Percentiles rank a stretch among this genome's conserved stretches.
phyloP scores from a whole-genome alignment of 108 stramenopile genomes.

The Fistulifera pelliculosa region DNA sequence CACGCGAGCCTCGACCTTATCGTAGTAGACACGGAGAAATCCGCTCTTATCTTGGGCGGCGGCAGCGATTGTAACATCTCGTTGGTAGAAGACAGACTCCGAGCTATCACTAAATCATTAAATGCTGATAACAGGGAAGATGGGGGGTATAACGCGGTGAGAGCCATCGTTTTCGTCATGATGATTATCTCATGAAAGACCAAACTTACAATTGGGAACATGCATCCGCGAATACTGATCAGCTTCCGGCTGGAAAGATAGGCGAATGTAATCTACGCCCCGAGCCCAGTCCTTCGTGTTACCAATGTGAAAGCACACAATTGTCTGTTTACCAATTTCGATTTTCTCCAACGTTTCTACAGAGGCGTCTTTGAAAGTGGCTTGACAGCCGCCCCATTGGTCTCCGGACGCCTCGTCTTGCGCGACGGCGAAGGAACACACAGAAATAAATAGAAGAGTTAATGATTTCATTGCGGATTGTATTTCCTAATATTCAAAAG shows the following conservation, averaged over 20 bases:
- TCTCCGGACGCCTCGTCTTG: background rate
- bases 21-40: constrained; percentile 55
- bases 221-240: constrained; percentile 45
- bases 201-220: constrained; percentile 31
- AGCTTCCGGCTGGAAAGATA: constrained; percentile 27
- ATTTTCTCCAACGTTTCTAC: background rate
- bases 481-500: no score
- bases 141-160: background rate
- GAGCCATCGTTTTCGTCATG: background rate
- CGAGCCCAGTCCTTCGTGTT: constrained; percentile 5
- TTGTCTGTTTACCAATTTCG: constrained; percentile 5
- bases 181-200: no score
- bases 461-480: background rate
- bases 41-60: constrained; percentile 25
- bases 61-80: constrained; percentile 27
- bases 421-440: background rate
- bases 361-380: background rate
- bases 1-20: constrained; percentile 23
- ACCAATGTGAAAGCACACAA: constrained; percentile 9
- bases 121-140: constrained; percentile 10
- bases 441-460: background rate
- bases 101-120: constrained; percentile 2
- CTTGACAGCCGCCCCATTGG: constrained; percentile 1
- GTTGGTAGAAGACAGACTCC: constrained; percentile 9
- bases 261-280: constrained; percentile 19